Percentiles rank a stretch among this genome's conserved stretches.
Evolutionary conservation across 2,329 filamentous ascomycete genomes (phyloP).

Genomic region (Orbilia ellipsospora): DNA sequence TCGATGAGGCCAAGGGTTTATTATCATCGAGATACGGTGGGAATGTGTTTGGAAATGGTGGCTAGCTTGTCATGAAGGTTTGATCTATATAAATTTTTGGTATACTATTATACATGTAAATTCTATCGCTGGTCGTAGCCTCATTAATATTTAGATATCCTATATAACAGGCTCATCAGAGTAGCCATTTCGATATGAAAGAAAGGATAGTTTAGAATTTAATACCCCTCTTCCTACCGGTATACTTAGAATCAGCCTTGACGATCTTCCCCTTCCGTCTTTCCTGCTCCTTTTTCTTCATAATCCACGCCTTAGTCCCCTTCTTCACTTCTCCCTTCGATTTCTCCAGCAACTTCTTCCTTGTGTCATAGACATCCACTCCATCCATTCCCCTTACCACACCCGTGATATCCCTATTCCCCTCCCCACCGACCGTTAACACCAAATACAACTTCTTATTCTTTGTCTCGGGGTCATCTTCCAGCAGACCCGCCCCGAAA

Average conservation of each 20-base stretch:
- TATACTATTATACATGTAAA: slow-evolving; percentile 19
- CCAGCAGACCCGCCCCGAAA: slow-evolving; percentile 92
- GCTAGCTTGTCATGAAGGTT: neutral
- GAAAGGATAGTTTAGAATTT: slow-evolving; percentile 71
- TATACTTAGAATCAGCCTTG: slow-evolving; percentile 92
- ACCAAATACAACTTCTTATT: slow-evolving; percentile 97
- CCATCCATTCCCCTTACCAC: slow-evolving; percentile 89
- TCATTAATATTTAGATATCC: neutral
- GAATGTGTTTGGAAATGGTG: no score
- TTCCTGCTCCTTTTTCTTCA: slow-evolving; percentile 92
- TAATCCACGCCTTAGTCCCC: slow-evolving; percentile 84
- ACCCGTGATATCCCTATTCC: slow-evolving; percentile 80
- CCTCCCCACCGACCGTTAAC: slow-evolving; percentile 78
- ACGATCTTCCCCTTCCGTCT: slow-evolving; percentile 94
- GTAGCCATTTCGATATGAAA: neutral
- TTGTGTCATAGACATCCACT: slow-evolving; percentile 81
- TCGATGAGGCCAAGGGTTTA: no score
- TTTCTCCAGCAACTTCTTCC: slow-evolving; percentile 67
- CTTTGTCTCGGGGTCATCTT: slow-evolving; percentile 96
- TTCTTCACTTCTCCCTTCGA: slow-evolving; percentile 73
- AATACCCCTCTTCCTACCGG: slow-evolving; percentile 83
- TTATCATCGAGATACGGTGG: no score
- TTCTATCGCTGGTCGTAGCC: neutral
- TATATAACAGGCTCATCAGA: neutral
- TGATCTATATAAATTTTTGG: slow-evolving; percentile 1